A percentile compares a stretch with the other conserved stretches of the same genome.
Evolutionary conservation across 1,139 yeast species (phyloP).

Genomic region (Taiozyma sp.): DNA sequence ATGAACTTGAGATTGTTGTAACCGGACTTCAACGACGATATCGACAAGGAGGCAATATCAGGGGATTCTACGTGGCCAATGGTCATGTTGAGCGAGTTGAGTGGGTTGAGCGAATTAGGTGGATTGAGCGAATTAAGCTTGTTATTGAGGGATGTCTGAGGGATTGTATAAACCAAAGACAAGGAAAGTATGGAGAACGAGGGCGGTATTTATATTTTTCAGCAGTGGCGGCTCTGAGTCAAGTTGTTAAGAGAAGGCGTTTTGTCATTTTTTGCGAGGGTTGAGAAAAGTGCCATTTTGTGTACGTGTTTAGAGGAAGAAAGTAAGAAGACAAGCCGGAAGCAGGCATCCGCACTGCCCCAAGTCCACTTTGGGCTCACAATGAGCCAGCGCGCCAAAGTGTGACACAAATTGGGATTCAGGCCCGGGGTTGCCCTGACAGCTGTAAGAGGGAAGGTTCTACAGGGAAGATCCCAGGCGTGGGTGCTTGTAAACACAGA

Average conservation of each 20-base stretch:
- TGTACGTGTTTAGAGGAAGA: neutral
- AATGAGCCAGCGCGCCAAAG: too few relatives aligned
- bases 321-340: neutral
- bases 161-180: too few relatives aligned
- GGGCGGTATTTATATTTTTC: neutral
- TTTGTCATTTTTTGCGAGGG: neutral
- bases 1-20: conserved; percentile 72
- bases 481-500: too few relatives aligned
- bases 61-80: conserved; percentile 19
- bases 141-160: neutral
- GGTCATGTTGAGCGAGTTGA: conserved; percentile 1
- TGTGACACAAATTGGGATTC: too few relatives aligned
- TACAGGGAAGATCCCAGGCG: too few relatives aligned
- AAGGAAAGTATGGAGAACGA: too few relatives aligned
- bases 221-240: neutral
- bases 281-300: neutral
- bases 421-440: too few relatives aligned
- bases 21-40: conserved; percentile 42
- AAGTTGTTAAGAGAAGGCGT: neutral
- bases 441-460: too few relatives aligned
- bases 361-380: too few relatives aligned
- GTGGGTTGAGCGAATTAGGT: neutral
- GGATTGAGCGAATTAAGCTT: neutral
- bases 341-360: neutral
- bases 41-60: conserved; percentile 33